phyloP scores from a whole-genome alignment of 192 early-diverging fungal species.

The Backusella australiensis region DNA sequence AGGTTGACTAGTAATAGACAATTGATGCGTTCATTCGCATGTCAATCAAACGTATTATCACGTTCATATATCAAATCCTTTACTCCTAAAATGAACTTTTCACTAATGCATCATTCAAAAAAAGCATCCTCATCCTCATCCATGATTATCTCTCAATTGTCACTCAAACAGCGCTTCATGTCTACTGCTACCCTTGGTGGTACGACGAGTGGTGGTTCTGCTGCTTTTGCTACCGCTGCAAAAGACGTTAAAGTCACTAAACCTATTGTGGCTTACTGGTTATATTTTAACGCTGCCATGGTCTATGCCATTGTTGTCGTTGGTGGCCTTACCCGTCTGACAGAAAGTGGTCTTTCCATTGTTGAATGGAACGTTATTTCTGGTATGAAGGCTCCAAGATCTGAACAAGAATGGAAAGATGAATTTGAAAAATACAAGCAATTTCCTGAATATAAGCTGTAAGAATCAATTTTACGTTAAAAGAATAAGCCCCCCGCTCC shows the following conservation, averaged over 20 bases:
- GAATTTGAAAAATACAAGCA: slow-evolving; percentile 99
- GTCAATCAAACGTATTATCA: neutral
- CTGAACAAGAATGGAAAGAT: slow-evolving; percentile 81
- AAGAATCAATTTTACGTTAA: slow-evolving; percentile 24
- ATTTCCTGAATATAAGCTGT: slow-evolving; percentile 96
- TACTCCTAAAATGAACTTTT: neutral
- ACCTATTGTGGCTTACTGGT: slow-evolving; percentile 90
- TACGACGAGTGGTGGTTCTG: neutral
- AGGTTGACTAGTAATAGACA: neutral
- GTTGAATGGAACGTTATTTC: slow-evolving; percentile 95
- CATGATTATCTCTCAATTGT: neutral
- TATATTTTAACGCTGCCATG: slow-evolving; percentile 81
- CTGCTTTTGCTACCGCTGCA: neutral
- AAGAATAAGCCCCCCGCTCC: too few relatives aligned
- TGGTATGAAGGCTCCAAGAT: slow-evolving; percentile 88
- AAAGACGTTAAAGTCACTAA: slow-evolving; percentile 10
- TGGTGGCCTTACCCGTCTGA: slow-evolving; percentile 93
- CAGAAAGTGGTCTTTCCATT: slow-evolving; percentile 95
- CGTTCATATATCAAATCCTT: neutral
- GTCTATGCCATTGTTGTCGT: slow-evolving; percentile 93
- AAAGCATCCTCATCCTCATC: neutral
- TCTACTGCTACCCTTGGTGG: neutral
- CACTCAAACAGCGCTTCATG: neutral
- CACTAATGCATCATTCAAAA: neutral
- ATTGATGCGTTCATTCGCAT: neutral